Evolutionary conservation across 208 protist genomes (phyloP).

Genomic region (Trypanosoma scelopori): DNA sequence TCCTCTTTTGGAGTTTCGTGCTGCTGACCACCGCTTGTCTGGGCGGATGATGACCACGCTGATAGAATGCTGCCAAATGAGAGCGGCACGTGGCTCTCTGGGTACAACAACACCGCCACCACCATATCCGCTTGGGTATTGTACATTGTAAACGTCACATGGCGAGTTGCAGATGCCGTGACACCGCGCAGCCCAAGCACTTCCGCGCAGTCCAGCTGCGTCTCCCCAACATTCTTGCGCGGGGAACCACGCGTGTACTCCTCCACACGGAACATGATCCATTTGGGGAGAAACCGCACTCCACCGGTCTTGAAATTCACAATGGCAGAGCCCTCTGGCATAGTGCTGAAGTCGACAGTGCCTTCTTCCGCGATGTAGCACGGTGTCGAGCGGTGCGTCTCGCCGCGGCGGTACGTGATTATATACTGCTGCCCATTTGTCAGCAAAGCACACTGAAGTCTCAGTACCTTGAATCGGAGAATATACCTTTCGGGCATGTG

Average conservation of each 20-base stretch:
- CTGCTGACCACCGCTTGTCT: not conserved
- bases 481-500: conserved; percentile 63
- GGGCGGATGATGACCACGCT: not conserved
- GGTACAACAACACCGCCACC: conserved; percentile 76
- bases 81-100: conserved; percentile 46
- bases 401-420: conserved; percentile 72
- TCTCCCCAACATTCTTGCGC: conserved; percentile 65
- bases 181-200: conserved; percentile 34
- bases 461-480: conserved; percentile 77
- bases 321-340: conserved; percentile 81
- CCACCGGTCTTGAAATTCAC: conserved; percentile 78
- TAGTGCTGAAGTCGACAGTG: conserved; percentile 68
- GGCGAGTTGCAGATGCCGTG: conserved; percentile 33
- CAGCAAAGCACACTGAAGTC: conserved; percentile 60
- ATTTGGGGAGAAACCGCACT: conserved; percentile 69
- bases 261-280: conserved; percentile 79
- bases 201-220: conserved; percentile 67
- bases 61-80: conserved; percentile 61
- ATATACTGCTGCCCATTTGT: conserved; percentile 75
- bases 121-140: conserved; percentile 58
- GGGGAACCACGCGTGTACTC: conserved; percentile 73
- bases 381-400: conserved; percentile 68
- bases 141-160: conserved; percentile 61
- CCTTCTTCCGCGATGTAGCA: conserved; percentile 67
- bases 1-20: not conserved